Evolutionary conservation across 768 basidiomycete species (phyloP).

Genomic region (Collybia sp.): DNA sequence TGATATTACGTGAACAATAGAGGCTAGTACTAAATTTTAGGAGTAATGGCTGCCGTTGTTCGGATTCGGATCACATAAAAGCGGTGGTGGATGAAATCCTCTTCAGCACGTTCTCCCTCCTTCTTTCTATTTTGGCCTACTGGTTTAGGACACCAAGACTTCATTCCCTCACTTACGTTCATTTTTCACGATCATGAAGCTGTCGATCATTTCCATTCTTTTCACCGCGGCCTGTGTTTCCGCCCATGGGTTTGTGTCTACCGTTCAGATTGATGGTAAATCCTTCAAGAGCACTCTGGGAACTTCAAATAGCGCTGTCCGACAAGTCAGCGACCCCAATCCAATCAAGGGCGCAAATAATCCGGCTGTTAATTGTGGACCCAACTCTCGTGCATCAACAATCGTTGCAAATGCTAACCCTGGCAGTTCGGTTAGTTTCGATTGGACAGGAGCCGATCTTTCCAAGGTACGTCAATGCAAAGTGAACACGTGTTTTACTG

Average conservation of each 20-base stretch:
- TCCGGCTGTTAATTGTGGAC: conserved; percentile 56
- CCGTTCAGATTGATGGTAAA: conserved; percentile 34
- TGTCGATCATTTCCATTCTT: conserved; percentile 20
- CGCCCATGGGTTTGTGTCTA: conserved; percentile 40
- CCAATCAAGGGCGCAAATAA: conserved; percentile 55
- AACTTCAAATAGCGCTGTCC: conserved; percentile 22
- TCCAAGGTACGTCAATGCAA: conserved; percentile 23
- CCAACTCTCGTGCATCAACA: conserved; percentile 41
- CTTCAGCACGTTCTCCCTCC: no score
- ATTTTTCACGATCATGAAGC: no score
- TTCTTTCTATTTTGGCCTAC: no score
- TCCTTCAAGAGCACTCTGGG: conserved; percentile 28
- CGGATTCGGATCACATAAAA: no score
- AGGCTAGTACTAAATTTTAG: no score
- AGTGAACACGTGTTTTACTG: not conserved
- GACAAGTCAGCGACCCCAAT: conserved; percentile 29
- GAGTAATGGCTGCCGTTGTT: no score
- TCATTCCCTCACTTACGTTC: no score
- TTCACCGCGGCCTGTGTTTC: conserved; percentile 30
- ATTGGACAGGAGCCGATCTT: conserved; percentile 47
- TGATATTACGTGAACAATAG: no score
- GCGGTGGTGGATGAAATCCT: no score
- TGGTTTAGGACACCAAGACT: no score
- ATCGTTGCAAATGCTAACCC: conserved; percentile 54
- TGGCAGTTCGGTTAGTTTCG: conserved; percentile 48